Conservation (phyloP, 1,284 basidiomycete species). For the Moesziomyces parantarcticus region DNA sequence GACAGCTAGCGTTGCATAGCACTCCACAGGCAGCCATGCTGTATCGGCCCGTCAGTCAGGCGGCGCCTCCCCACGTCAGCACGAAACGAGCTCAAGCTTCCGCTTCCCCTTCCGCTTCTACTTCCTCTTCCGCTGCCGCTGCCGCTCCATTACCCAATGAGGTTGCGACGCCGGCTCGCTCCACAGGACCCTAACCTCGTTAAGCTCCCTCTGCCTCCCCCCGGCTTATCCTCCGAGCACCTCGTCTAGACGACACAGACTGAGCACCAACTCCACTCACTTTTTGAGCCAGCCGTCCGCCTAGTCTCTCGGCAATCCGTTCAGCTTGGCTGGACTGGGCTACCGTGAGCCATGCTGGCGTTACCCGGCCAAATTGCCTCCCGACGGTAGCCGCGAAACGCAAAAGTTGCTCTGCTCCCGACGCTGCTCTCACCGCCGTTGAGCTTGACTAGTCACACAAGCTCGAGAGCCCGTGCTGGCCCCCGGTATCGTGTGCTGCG, state of each 20-base stretch:
- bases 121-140: no score
- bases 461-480: no score
- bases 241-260: constrained; percentile 19
- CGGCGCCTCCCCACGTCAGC: not conserved
- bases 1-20: no score
- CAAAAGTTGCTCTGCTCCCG: not conserved
- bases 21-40: no score
- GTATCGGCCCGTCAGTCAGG: no score
- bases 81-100: not conserved
- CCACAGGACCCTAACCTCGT: constrained; percentile 1
- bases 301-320: not conserved
- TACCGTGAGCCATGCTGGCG: not conserved
- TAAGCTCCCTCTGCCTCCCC: not conserved
- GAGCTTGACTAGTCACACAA: not conserved
- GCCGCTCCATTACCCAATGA: not conserved
- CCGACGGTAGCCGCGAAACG: not conserved
- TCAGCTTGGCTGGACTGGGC: not conserved
- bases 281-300: not conserved
- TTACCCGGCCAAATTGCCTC: constrained; percentile 9
- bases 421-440: not conserved
- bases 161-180: not conserved
- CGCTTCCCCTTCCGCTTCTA: no score
- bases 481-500: no score
- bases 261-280: not conserved
- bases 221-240: constrained; percentile 11